Evolutionary conservation across 148 eudicot species (phyloP).

Genomic region (Amaranthus hypochondriacus): DNA sequence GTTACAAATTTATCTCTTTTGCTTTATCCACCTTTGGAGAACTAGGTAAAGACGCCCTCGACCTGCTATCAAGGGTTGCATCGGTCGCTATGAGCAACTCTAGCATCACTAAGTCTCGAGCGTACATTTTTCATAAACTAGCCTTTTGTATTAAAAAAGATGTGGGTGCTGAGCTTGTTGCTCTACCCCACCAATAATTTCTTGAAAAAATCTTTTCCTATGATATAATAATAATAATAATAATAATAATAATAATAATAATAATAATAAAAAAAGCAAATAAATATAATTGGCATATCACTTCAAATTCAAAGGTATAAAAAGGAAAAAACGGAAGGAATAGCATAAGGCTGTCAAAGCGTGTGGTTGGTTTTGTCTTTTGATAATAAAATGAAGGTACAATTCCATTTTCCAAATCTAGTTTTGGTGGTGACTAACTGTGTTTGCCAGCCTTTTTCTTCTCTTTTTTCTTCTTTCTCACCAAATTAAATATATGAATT

Average conservation of each 20-base stretch:
- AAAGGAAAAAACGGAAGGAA: slow-evolving; percentile 1
- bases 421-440: slow-evolving; percentile 15
- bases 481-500: slow-evolving; percentile 1
- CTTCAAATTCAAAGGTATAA: background rate
- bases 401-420: slow-evolving; percentile 9
- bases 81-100: too few relatives aligned
- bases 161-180: too few relatives aligned
- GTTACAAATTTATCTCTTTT: too few relatives aligned
- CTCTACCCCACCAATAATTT: too few relatives aligned
- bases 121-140: too few relatives aligned
- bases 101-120: too few relatives aligned
- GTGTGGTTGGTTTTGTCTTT: slow-evolving; percentile 18
- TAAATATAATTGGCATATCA: background rate
- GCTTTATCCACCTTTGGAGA: too few relatives aligned
- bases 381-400: slow-evolving; percentile 5
- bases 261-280: background rate
- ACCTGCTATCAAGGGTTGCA: too few relatives aligned
- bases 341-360: slow-evolving; percentile 20
- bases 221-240: background rate
- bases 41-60: too few relatives aligned
- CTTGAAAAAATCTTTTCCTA: too few relatives aligned
- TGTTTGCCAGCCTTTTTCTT: slow-evolving; percentile 25
- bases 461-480: slow-evolving; percentile 8
- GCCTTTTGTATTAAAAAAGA: too few relatives aligned
- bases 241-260: background rate